Evolutionary conservation across 129 eudicot species (phyloP), one percentile per base, ranked within the genome.

Genomic region (Lactuca sativa): DNA sequence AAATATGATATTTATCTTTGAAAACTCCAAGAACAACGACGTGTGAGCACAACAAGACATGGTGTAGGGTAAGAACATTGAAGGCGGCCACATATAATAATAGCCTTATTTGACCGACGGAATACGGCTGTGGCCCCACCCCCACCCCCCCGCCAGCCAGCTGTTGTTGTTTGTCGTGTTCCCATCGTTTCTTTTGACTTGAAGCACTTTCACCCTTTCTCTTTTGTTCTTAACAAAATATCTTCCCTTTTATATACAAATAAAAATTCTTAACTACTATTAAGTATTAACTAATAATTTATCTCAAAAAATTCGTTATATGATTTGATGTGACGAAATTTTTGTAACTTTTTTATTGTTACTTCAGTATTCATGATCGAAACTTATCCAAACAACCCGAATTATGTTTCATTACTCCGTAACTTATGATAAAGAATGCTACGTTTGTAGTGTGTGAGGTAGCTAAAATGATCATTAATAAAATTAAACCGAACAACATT

Each of bases 41-140:
- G 52, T 47, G 52, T 47, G 15, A 47, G 52, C 52, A 47, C 52
- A 12, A 12, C n/a, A 11, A 47, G 52, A 47, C 52, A 47, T 15
- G 52, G n/a, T 47, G 52, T 47, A 47, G 52, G 52, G 52, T 47
- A 15, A 49, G 68, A 60, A 10, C 59, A 17, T 12, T 6, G 72
- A 54, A 43, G 78, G 65, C 71, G 78, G 64, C 78, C 47, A 47
- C 25, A 56, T 18, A 62, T 37, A 7, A 38, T 47, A 47, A 47
- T 47, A 62, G 66, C 49, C 56, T 51, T 3, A 58, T 47, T 47
- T 33, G 66, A 57, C 73, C 15, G 40, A 33, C 3, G 40, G 67
- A 21, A 67, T 75, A 75, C 74, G 80, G 80, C 80, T 44, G 43
- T 64, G 60, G 78, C 15, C 48, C 59, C 21, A 73, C 15, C 48